Base-by-base conservation (phyloP, 2,329 filamentous ascomycete species). In the Botrytis fabae region DNA sequence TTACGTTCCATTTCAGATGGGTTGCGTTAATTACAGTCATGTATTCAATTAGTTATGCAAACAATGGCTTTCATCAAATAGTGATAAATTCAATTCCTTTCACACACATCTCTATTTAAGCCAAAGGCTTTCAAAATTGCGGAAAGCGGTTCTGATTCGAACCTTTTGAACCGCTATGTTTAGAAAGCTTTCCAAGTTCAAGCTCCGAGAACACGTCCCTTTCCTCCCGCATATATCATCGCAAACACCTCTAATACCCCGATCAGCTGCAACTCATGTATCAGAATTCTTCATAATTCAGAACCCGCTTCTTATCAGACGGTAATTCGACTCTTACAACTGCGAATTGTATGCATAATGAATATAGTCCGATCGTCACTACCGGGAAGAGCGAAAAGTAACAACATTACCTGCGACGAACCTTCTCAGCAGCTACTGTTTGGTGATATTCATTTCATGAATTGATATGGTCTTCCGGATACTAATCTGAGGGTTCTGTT, bases 81-180 rank as follows among this genome's bases (percentile, higher is more conserved):
- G 0, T 54, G 14, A 4, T 18, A 8, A 0, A 28, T 54, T 16
- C 6, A 28, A 18, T 3, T 6, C 0, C 5, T 28, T 18, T 8
- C 51, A 12, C n/a, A n/a, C 5, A 28, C 6, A 28, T 40, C 1
- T 5, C 7, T 14, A 40, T 22, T n/a, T 18, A 5, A 25, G 1
- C 2, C 59, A 0, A 38, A 4, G 1, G 5, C 25, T 40, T 10
- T 16, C 6, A 61, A n/a, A 5, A 18, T 14, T 38, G 2, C 2
- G 0, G 22, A 62, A 25, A n/a, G 14, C 20, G 25, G 1, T 25
- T 14, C 32, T 10, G 2, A 16, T 8, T 16, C 38, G 1, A 61
- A 8, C 20, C 54, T 7, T 38, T 38, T 4, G 0, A 60, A 2
- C 0, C 0, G 16, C 20, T 20, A 25, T 22, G 20, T 38, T 38